Percentiles rank a stretch among this genome's conserved stretches.
Conservation (phyloP, 2,329 filamentous ascomycete species). For the Xylaria sp. region DNA sequence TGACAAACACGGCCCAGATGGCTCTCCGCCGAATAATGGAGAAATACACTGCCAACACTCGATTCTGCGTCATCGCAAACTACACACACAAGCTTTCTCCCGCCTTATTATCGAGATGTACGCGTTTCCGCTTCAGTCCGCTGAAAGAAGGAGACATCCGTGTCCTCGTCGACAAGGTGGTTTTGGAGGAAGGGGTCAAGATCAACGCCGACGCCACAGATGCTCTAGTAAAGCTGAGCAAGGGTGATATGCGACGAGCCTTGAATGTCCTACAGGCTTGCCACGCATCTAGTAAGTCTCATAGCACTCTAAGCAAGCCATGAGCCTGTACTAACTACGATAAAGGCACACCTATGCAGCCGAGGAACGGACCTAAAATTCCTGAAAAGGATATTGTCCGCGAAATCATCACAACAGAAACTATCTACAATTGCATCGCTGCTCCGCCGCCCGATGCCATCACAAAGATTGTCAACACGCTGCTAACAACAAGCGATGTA, state of each 20-base stretch:
- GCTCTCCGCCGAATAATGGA: constrained; percentile 96
- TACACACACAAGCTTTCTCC: constrained; percentile 98
- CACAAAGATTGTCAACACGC: constrained; percentile 72
- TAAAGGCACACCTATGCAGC: constrained; percentile 61
- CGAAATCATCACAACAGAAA: constrained; percentile 79
- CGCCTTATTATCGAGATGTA: constrained; percentile 86
- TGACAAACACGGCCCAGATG: constrained; percentile 99
- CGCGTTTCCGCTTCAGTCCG: constrained; percentile 89
- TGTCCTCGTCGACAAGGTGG: constrained; percentile 78
- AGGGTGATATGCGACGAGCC: constrained; percentile 92
- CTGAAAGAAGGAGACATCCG: constrained; percentile 85
- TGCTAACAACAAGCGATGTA: constrained; percentile 80
- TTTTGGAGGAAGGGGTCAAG: constrained; percentile 78
- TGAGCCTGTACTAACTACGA: neutral
- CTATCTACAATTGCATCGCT: constrained; percentile 96
- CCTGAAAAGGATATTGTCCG: constrained; percentile 62
- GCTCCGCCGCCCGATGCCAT: constrained; percentile 90
- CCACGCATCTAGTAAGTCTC: constrained; percentile 76
- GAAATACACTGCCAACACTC: constrained; percentile 95
- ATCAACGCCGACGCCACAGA: constrained; percentile 77
- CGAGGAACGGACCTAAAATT: constrained; percentile 54
- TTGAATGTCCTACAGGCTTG: constrained; percentile 95
- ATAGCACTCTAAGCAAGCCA: neutral
- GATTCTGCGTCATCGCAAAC: constrained; percentile 98
- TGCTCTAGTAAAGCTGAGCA: constrained; percentile 78